phyloP scores from a whole-genome alignment of 2,329 filamentous ascomycete genomes.

The Cercospora sojina region DNA sequence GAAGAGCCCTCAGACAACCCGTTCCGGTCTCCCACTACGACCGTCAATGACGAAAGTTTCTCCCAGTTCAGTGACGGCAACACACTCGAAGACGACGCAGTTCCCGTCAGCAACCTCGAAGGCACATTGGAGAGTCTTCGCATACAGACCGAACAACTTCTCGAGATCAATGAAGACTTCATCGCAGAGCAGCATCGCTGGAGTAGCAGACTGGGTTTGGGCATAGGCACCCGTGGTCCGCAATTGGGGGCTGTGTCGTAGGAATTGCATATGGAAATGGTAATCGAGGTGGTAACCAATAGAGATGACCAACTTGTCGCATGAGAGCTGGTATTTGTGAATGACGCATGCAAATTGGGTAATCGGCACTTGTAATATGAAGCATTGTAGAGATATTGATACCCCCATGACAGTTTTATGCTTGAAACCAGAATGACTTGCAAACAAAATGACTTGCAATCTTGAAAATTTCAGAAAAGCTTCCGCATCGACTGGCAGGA shows the following conservation, averaged over 20 bases:
- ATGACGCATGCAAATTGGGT: background rate
- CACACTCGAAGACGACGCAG: slow-evolving; percentile 8
- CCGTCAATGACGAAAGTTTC: slow-evolving; percentile 13
- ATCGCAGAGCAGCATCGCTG: slow-evolving; percentile 34
- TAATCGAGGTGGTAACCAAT: background rate
- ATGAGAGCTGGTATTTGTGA: background rate
- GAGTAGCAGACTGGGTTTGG: slow-evolving; percentile 22
- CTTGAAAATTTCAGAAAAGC: background rate
- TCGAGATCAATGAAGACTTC: slow-evolving; percentile 40
- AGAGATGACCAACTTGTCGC: background rate
- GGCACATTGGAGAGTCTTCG: slow-evolving; percentile 36
- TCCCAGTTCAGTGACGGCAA: slow-evolving; percentile 5
- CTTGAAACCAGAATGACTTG: background rate
- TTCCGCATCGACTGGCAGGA: background rate
- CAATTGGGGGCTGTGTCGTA: slow-evolving; percentile 12
- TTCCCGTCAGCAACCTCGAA: slow-evolving; percentile 31
- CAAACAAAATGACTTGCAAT: background rate
- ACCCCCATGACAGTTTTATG: slow-evolving; percentile 6
- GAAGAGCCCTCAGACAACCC: slow-evolving; percentile 9
- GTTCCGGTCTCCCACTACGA: slow-evolving; percentile 17
- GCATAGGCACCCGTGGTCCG: slow-evolving; percentile 1
- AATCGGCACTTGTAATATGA: background rate
- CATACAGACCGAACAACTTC: slow-evolving; percentile 37
- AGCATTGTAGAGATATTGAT: slow-evolving; percentile 23
- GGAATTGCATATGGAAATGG: background rate